Evolutionary conservation across 2,329 filamentous ascomycete genomes (phyloP), one percentile per base, ranked within the genome.

Genomic region (Pyrenochaeta sp.): DNA sequence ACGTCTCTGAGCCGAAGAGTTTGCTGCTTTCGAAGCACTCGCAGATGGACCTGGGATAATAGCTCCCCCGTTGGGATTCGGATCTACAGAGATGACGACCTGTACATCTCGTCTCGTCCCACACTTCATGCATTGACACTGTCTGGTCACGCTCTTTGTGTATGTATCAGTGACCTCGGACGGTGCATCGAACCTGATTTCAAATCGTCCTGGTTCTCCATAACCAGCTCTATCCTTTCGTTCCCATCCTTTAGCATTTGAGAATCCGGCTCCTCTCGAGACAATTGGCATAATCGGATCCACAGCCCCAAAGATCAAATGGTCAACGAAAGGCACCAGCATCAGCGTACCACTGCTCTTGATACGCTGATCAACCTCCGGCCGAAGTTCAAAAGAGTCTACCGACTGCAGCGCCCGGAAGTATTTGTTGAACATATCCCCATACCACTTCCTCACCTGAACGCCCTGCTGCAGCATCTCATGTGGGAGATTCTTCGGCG

Each of bases 341-440:
- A 68, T 70, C n/a, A 70, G 35, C n/a, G 57, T 65, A 7, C 55
- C 55, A 24, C 57, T 67, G 8, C 39, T 58, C 42, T 63, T 67
- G 24, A 69, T 61, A 17, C 51, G 60, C 11, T 44, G 40, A 21
- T 69, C 67, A 1, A 71, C 55, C 35, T 71, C 68, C 1, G 61
- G 59, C 4, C 61, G 49, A 0, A 71, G 46, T 18, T 55, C 35
- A 18, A 69, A 70, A 8, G 68, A 57, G 4, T 69, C 67, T 7
- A 69, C 38, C 0, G 60, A 57, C 21, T 60, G 62, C 19, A 71
- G 47, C 11, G 57, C 48, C 3, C 43, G 53, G 39, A 71, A 71
- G 43, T 71, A 71, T 46, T 70, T 71, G 11, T 56, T 48, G 29
- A 70, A 69, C 68, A 71, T 71, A 36, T 69, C 67, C 20, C 66